Evolutionary conservation across 2,329 filamentous ascomycete species (phyloP), one percentile per base, ranked within the genome.

Genomic region (Fusarium sp.): DNA sequence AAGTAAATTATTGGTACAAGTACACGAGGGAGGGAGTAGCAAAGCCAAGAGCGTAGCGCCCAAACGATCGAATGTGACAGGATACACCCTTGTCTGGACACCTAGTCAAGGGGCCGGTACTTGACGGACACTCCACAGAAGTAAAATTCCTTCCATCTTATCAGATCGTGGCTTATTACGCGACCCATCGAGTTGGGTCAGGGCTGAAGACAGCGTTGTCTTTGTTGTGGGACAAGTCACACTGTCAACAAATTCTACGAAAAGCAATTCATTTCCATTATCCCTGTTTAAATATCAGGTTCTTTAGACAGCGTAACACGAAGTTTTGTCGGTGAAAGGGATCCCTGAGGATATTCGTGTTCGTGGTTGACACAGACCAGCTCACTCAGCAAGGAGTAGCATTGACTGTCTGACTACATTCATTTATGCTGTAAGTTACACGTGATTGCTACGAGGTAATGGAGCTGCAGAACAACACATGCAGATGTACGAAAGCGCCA

Each of bases 111-210:
- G 54, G 34, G 62, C 38, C 57, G 59, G 58, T 63, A 72, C 48
- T 72, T 66, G 26, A 33, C 42, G 40, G 54, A 56, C 56, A 62
- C 69, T 66, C 72, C 69, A 69, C 62, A 71, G 52, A 71, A 69
- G 61, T 49, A 65, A 59, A 65, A 49, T 50, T 55, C 40, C 45
- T 70, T 58, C 55, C 60, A 74, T 75, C 73, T 75, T 75, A 75
- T 75, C 73, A 72, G 73, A 75, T 75, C 63, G 69, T 75, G 65
- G 65, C 61, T 66, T 53, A 43, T 40, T 28, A 46, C 34, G 58
- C 36, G 51, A 67, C 63, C 65, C 68, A 67, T 68, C 49, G 46
- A 49, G 13, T 18, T 69, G 71, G 65, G 56, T 52, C 68, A 72
- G 60, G 65, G 53, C 57, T 63, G 54, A 64, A 28, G 43, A 31